These are phyloP conservation scores for Colletotrichum sp. DNA, from an alignment of 2,329 filamentous ascomycete genomes.

Conservation along the genomic window DNA sequence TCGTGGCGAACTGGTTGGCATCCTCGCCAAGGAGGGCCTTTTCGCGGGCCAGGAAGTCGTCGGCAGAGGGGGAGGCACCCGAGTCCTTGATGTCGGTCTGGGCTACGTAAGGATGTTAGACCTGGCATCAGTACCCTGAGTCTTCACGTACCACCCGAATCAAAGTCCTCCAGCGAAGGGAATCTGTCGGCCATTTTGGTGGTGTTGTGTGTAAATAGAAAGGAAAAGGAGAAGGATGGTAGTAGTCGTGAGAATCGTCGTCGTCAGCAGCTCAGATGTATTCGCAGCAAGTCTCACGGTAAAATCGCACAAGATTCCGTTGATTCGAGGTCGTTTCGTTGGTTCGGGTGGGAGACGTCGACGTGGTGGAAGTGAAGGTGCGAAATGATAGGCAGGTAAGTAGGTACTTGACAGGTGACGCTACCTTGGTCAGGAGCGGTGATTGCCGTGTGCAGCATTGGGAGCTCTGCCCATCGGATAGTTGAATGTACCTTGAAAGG, in stretches of 20 bases:
- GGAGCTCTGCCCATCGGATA: constrained; percentile 10
- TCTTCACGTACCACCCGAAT: constrained; percentile 58
- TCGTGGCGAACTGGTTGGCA: constrained; percentile 85
- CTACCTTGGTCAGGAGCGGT: constrained; percentile 11
- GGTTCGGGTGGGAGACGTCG: background rate
- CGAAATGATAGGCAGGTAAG: background rate
- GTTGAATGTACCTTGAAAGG: background rate
- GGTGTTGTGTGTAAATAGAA: constrained; percentile 1
- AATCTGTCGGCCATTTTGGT: constrained; percentile 76
- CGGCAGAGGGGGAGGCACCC: constrained; percentile 64
- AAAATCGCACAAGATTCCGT: background rate
- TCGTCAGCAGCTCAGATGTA: background rate
- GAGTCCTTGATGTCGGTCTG: constrained; percentile 69
- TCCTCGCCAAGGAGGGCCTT: constrained; percentile 91
- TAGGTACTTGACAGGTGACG: background rate
- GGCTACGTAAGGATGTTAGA: constrained; percentile 49
- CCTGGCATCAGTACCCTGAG: background rate
- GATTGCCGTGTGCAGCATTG: constrained; percentile 10
- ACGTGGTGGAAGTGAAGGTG: background rate
- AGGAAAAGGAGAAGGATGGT: constrained; percentile 53
- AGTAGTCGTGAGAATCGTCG: constrained; percentile 64
- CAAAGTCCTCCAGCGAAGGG: constrained; percentile 80
- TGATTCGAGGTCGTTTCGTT: background rate
- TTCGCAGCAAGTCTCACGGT: background rate
- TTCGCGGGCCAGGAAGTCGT: constrained; percentile 92